Percentiles rank a stretch among this genome's conserved stretches.
phyloP scores from a whole-genome alignment of 106 monocot genomes.

The Dioscorea zingiberensis region DNA sequence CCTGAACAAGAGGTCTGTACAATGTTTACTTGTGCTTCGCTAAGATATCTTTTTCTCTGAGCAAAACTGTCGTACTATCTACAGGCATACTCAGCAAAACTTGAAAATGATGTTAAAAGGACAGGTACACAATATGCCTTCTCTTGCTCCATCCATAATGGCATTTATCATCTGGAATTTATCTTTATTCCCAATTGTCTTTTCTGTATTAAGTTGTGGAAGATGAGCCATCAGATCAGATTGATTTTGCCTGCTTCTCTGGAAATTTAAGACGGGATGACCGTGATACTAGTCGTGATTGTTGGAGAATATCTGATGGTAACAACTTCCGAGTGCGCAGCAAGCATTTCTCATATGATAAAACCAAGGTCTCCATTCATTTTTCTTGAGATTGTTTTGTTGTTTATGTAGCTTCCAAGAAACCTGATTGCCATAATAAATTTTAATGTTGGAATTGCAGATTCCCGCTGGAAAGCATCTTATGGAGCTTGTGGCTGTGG shows the following conservation, averaged over 20 bases:
- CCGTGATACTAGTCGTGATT: conserved; percentile 70
- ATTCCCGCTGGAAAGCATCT: conserved; percentile 71
- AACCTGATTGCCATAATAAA: background rate
- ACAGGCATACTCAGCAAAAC: background rate
- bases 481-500: conserved; percentile 88
- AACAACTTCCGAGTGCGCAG: conserved; percentile 91
- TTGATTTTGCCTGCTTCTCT: conserved; percentile 62
- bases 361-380: conserved; percentile 52
- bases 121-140: background rate
- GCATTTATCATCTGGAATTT: background rate
- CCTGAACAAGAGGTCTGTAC: conserved; percentile 51
- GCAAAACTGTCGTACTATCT: background rate
- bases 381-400: background rate
- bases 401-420: background rate
- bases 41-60: background rate
- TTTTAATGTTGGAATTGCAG: conserved; percentile 24
- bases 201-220: conserved; percentile 18
- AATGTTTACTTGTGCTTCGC: background rate
- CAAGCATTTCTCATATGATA: conserved; percentile 66
- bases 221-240: conserved; percentile 37
- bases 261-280: conserved; percentile 79
- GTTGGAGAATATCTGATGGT: conserved; percentile 84
- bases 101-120: background rate
- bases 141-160: background rate
- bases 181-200: background rate